Conservation (phyloP, 768 basidiomycete species). For the Coprinopsis sp. region DNA sequence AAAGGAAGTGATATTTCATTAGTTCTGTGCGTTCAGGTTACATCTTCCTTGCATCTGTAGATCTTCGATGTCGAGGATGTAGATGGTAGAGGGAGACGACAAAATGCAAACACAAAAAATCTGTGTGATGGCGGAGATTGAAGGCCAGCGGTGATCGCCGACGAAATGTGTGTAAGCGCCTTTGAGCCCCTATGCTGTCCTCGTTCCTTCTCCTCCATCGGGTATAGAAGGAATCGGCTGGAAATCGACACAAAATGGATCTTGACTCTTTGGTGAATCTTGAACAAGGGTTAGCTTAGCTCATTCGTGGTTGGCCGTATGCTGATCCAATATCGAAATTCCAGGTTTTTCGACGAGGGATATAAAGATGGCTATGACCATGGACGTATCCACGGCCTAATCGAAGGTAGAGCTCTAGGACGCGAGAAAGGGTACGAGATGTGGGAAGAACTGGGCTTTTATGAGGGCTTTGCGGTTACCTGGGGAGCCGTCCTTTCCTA, state of each 20-base stretch:
- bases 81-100: background rate
- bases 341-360: slow-evolving; percentile 78
- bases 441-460: slow-evolving; percentile 96
- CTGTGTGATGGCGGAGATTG: background rate
- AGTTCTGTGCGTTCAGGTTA: too few species aligned
- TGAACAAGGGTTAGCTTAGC: slow-evolving; percentile 6
- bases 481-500: slow-evolving; percentile 55
- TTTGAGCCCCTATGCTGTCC: background rate
- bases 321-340: slow-evolving; percentile 1
- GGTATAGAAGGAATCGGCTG: too few species aligned
- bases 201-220: background rate
- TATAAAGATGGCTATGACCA: slow-evolving; percentile 76
- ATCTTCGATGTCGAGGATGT: background rate
- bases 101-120: background rate
- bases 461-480: slow-evolving; percentile 75
- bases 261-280: slow-evolving; percentile 9
- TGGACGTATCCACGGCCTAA: slow-evolving; percentile 83
- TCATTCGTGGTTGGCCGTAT: background rate
- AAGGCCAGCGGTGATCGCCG: too few species aligned
- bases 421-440: slow-evolving; percentile 90
- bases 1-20: too few species aligned
- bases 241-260: too few species aligned
- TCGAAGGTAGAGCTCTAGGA: slow-evolving; percentile 87
- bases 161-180: too few species aligned
- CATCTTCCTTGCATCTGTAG: too few species aligned